Percentiles rank a stretch among this genome's conserved stretches.
These are phyloP conservation scores for Penicillium soppii DNA, from an alignment of 495 filamentous ascomycete species.

Conservation along the genomic window DNA sequence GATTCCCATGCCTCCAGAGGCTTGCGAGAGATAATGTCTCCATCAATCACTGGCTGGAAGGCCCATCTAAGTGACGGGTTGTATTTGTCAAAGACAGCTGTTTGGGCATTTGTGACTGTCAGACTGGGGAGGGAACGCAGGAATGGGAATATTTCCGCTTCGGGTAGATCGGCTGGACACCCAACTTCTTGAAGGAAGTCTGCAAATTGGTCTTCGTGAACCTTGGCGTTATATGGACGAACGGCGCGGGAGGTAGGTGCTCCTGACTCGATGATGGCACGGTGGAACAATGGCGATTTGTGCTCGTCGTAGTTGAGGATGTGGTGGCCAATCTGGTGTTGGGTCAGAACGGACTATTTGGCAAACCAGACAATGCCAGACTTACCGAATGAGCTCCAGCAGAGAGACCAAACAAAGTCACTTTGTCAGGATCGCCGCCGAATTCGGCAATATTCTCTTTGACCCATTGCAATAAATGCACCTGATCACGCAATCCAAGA, in stretches of 20 bases:
- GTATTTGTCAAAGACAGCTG: constrained; percentile 52
- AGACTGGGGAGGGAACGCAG: constrained; percentile 49
- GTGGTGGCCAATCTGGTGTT: constrained; percentile 60
- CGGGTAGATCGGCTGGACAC: constrained; percentile 32
- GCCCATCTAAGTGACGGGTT: constrained; percentile 59
- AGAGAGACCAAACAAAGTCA: constrained; percentile 63
- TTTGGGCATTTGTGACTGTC: constrained; percentile 48
- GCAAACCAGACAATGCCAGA: neutral
- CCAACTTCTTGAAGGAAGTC: constrained; percentile 53
- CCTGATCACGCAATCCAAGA: constrained; percentile 63
- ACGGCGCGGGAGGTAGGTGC: constrained; percentile 60
- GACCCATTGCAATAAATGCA: constrained; percentile 59
- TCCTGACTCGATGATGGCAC: constrained; percentile 64
- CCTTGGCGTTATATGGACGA: constrained; percentile 50
- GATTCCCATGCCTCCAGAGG: constrained; percentile 57
- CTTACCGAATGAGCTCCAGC: constrained; percentile 62
- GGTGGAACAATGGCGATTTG: constrained; percentile 50
- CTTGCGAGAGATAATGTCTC: constrained; percentile 52
- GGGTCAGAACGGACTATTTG: neutral
- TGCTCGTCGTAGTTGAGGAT: constrained; percentile 50
- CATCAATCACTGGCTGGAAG: constrained; percentile 67
- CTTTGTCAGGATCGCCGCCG: constrained; percentile 60
- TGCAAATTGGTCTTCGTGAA: constrained; percentile 60
- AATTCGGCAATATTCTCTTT: constrained; percentile 56
- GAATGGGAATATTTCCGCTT: constrained; percentile 47